A percentile compares a stretch with the other conserved stretches of the same genome.
Evolutionary conservation across 495 filamentous ascomycete genomes (phyloP).

Genomic region (Aspergillus funiculosus): DNA sequence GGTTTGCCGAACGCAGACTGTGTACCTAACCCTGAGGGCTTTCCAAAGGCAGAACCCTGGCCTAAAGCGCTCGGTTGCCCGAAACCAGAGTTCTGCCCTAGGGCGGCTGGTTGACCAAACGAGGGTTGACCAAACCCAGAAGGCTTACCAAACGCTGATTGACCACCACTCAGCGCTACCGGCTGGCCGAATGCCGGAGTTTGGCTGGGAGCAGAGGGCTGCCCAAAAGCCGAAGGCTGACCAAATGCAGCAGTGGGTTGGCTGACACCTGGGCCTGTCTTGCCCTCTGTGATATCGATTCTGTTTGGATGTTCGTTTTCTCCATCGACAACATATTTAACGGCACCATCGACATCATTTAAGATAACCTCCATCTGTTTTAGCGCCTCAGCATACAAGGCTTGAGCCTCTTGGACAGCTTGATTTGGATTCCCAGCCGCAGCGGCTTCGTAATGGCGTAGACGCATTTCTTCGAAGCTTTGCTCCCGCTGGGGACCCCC

Average conservation of each 20-base stretch:
- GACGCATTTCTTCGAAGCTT: conserved; percentile 74
- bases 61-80: conserved; percentile 34
- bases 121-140: conserved; percentile 31
- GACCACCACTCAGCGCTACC: conserved; percentile 8
- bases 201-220: conserved; percentile 22
- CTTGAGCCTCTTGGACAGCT: conserved; percentile 61
- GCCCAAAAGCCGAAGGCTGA: conserved; percentile 26
- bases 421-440: conserved; percentile 55
- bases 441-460: conserved; percentile 57
- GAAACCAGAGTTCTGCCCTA: conserved; percentile 25
- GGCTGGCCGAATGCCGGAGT: conserved; percentile 35
- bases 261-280: conserved; percentile 22
- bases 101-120: conserved; percentile 31
- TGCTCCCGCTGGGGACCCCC: conserved; percentile 73
- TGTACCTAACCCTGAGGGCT: conserved; percentile 24
- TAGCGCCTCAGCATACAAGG: conserved; percentile 52
- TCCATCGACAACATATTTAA: conserved; percentile 63
- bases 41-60: conserved; percentile 28
- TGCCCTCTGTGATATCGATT: conserved; percentile 58
- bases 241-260: conserved; percentile 31
- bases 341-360: conserved; percentile 62
- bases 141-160: conserved; percentile 29
- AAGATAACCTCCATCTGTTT: conserved; percentile 63
- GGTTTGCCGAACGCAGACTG: conserved; percentile 26
- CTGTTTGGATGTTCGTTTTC: conserved; percentile 75